Evolutionary conservation across 441 rosid genomes (phyloP).

Genomic region (Pelargonium citronellum): DNA sequence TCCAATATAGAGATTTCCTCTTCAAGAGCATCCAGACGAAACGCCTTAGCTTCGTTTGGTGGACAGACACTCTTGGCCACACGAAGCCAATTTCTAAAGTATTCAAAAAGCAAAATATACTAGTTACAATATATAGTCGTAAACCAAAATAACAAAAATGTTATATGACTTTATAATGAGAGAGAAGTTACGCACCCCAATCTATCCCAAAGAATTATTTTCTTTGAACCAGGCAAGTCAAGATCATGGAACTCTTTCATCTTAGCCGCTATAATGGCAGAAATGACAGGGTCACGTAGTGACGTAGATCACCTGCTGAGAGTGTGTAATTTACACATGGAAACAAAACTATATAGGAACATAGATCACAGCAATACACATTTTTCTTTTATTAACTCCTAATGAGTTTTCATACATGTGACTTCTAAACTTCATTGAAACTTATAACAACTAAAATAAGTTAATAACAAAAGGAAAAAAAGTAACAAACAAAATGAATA

Average conservation of each 20-base stretch:
- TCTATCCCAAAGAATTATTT: slow-evolving; percentile 62
- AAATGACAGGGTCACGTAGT: slow-evolving; percentile 66
- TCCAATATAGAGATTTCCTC: slow-evolving; percentile 54
- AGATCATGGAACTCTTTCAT: slow-evolving; percentile 82
- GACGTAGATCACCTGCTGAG: slow-evolving; percentile 68
- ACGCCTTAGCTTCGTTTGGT: slow-evolving; percentile 57
- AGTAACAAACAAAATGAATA: too few species aligned
- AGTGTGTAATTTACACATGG: slow-evolving; percentile 36
- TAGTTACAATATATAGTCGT: not conserved
- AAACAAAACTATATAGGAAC: too few species aligned
- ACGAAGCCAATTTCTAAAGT: slow-evolving; percentile 67
- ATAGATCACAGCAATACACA: too few species aligned
- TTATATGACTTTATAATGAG: slow-evolving; percentile 6
- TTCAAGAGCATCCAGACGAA: slow-evolving; percentile 54
- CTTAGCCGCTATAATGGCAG: slow-evolving; percentile 70
- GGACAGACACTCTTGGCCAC: slow-evolving; percentile 55
- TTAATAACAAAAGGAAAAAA: too few species aligned
- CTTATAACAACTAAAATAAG: too few species aligned
- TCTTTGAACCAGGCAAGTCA: slow-evolving; percentile 62
- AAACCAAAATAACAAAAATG: not conserved
- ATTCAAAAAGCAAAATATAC: slow-evolving; percentile 5
- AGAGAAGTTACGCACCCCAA: slow-evolving; percentile 34
- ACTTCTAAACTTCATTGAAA: too few species aligned
- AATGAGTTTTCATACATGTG: too few species aligned
- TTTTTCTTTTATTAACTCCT: too few species aligned